Conservation (phyloP, 805 yeast species). For the Nakazawaea laoshanensis region DNA sequence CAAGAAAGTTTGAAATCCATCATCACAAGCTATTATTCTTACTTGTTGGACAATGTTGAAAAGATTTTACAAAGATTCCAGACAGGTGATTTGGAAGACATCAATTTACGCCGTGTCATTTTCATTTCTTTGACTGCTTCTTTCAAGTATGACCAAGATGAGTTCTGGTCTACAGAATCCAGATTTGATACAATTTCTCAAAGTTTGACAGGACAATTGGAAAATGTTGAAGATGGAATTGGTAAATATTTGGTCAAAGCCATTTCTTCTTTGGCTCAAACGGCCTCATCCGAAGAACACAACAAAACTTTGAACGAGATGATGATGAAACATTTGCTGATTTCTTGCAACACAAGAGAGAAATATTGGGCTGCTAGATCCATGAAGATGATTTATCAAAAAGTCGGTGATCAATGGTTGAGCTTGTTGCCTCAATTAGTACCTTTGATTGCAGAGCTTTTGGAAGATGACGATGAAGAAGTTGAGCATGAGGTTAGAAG, state of each 20-base stretch:
- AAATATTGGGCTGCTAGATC: slow-evolving; percentile 77
- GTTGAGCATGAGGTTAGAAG: slow-evolving; percentile 88
- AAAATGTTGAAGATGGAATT: slow-evolving; percentile 58
- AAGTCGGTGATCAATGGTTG: slow-evolving; percentile 94
- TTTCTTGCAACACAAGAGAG: slow-evolving; percentile 45
- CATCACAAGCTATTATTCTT: slow-evolving; percentile 81
- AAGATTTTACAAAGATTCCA: slow-evolving; percentile 43
- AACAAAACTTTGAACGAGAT: slow-evolving; percentile 66
- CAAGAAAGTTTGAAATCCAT: slow-evolving; percentile 81
- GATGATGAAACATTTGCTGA: slow-evolving; percentile 60
- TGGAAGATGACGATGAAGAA: slow-evolving; percentile 92
- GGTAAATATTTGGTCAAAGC: slow-evolving; percentile 80
- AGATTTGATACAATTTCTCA: slow-evolving; percentile 69
- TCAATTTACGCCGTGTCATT: slow-evolving; percentile 63
- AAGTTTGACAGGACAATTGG: slow-evolving; percentile 58
- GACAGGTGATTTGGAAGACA: slow-evolving; percentile 31
- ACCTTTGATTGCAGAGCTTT: slow-evolving; percentile 88
- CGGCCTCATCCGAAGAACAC: slow-evolving; percentile 57
- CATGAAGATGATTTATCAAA: slow-evolving; percentile 74
- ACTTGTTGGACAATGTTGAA: slow-evolving; percentile 68
- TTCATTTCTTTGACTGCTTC: slow-evolving; percentile 69
- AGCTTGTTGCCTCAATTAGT: slow-evolving; percentile 86
- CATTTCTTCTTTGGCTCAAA: slow-evolving; percentile 61
- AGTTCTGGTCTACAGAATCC: slow-evolving; percentile 86
- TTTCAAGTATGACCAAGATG: slow-evolving; percentile 85